Evolutionary conservation across 495 filamentous ascomycete species (phyloP), one percentile per base, ranked within the genome.

Genomic region (Jackrogersella minutella): DNA sequence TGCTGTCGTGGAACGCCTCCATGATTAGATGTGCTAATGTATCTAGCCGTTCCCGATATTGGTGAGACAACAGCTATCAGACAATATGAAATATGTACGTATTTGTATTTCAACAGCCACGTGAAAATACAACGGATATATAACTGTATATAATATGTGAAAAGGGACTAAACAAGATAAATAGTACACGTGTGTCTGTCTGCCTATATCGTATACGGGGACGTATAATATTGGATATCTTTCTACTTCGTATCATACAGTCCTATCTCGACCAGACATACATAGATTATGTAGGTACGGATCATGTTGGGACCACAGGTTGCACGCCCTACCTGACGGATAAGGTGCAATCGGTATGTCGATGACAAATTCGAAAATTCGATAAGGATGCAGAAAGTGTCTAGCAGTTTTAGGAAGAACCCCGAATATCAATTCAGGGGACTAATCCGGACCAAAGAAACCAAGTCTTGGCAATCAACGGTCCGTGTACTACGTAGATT

Each of bases 291-390:
- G n/a, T n/a, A n/a, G n/a, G n/a, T n/a, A n/a, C n/a, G n/a, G n/a
- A n/a, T n/a, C n/a, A n/a, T n/a, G n/a, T n/a, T n/a, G n/a, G n/a
- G n/a, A n/a, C n/a, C n/a, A n/a, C n/a, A n/a, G n/a, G n/a, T n/a
- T n/a, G n/a, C n/a, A n/a, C n/a, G n/a, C n/a, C n/a, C n/a, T n/a
- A n/a, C n/a, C n/a, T n/a, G n/a, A n/a, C n/a, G n/a, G n/a, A n/a
- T n/a, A n/a, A n/a, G n/a, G n/a, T n/a, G n/a, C n/a, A n/a, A n/a
- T n/a, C n/a, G n/a, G n/a, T n/a, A 44, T 46, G 24, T 41, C 6
- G 63, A 66, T 61, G 34, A 67, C 49, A 67, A 61, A 67, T 62
- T 53, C 36, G 51, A 67, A 3, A 46, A 46, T 26, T 46, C 44
- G 26, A 49, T 67, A 49, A 58, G 64, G 54, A 34, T 39, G 52